Evolutionary conservation across 2,329 filamentous ascomycete genomes (phyloP).

Genomic region (Scedosporium minutisporum): DNA sequence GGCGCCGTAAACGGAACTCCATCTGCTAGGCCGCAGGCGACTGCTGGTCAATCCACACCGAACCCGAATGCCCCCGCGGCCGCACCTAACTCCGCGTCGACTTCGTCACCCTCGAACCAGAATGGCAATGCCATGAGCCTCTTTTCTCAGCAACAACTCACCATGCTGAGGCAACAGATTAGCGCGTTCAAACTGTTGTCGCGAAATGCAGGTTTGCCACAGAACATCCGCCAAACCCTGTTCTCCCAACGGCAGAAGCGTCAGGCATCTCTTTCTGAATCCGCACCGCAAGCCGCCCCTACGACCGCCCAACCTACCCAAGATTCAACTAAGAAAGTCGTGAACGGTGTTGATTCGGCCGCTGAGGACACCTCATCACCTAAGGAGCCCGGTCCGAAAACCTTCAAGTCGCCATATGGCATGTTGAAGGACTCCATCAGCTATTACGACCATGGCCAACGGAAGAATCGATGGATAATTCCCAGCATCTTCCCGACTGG

Average conservation of each 20-base stretch:
- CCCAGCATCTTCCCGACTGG: slow-evolving; percentile 84
- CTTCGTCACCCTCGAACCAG: slow-evolving; percentile 11
- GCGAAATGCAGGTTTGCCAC: slow-evolving; percentile 75
- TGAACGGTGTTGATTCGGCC: slow-evolving; percentile 8
- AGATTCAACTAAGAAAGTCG: slow-evolving; percentile 9
- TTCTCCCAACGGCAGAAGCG: slow-evolving; percentile 66
- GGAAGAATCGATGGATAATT: slow-evolving; percentile 69
- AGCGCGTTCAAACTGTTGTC: slow-evolving; percentile 82
- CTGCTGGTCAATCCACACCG: slow-evolving; percentile 15
- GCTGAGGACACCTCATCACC: slow-evolving; percentile 26
- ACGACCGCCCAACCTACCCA: slow-evolving; percentile 18
- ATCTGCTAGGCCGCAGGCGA: slow-evolving; percentile 20
- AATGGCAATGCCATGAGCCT: slow-evolving; percentile 35
- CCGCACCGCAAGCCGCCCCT: slow-evolving; percentile 14
- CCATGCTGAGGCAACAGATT: slow-evolving; percentile 74
- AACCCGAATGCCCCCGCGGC: slow-evolving; percentile 7
- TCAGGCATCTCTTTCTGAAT: slow-evolving; percentile 15
- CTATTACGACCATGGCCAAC: slow-evolving; percentile 68
- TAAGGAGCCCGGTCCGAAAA: slow-evolving; percentile 53
- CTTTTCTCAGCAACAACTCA: slow-evolving; percentile 71
- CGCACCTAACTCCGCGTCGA: not conserved
- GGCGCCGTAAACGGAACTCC: slow-evolving; percentile 41
- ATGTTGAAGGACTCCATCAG: slow-evolving; percentile 53
- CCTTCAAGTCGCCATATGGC: slow-evolving; percentile 63
- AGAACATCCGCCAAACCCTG: slow-evolving; percentile 70